Conservation (phyloP, 129 eudicot genomes). For the Smallanthus sonchifolius region DNA sequence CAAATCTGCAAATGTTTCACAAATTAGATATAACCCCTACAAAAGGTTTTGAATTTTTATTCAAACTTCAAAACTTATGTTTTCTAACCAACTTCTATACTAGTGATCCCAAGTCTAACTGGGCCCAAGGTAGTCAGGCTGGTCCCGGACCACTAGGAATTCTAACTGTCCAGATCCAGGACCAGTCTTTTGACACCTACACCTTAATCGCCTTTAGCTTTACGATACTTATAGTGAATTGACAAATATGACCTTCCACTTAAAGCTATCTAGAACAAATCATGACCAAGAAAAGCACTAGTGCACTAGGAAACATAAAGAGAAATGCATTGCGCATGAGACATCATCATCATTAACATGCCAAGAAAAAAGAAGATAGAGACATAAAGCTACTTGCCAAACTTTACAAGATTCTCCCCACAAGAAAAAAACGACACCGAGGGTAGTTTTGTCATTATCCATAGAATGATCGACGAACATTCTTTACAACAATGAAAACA, state of each 20-base stretch:
- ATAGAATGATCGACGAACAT: background rate
- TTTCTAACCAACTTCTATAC: background rate
- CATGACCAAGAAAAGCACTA: constrained; percentile 24
- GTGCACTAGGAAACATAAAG: constrained; percentile 21
- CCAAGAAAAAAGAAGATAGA: constrained; percentile 21
- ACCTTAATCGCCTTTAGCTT: background rate
- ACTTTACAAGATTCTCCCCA: constrained; percentile 28
- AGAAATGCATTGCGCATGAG: constrained; percentile 25
- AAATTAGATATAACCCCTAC: background rate
- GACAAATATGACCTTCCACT: constrained; percentile 9
- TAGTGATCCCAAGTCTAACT: background rate
- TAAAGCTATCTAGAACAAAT: constrained; percentile 9
- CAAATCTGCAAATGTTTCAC: constrained; percentile 42
- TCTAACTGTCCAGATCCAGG: background rate
- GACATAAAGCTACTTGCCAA: constrained; percentile 30
- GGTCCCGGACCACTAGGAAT: background rate
- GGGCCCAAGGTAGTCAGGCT: background rate
- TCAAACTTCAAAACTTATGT: background rate
- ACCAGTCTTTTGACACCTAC: background rate
- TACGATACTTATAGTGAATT: background rate
- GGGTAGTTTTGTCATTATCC: constrained; percentile 21
- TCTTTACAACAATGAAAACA: constrained; percentile 11
- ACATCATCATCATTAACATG: constrained; percentile 6
- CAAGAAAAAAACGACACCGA: constrained; percentile 12
- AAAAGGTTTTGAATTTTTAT: background rate